phyloP scores from a whole-genome alignment of 768 basidiomycete species.

The Gelatoporia subvermispora region DNA sequence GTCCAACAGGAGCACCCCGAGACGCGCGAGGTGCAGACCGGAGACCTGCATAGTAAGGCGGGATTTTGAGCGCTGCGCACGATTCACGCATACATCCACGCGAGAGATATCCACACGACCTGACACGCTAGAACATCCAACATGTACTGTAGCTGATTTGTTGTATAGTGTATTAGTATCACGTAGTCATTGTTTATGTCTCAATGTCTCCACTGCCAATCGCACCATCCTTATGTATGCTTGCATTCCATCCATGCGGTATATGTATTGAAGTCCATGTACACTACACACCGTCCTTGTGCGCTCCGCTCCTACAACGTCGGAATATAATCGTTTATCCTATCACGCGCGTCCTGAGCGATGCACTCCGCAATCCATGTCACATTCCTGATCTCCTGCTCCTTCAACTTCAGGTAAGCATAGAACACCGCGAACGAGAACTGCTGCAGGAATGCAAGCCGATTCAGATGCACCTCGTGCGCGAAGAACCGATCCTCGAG shows the following conservation, averaged over 20 bases:
- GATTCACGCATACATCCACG: background rate
- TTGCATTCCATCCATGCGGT: constrained; percentile 1
- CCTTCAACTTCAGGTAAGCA: constrained; percentile 87
- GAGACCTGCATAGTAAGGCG: constrained; percentile 10
- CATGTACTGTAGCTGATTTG: no score
- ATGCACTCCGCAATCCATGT: constrained; percentile 98
- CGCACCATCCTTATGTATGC: no score
- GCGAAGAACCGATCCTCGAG: constrained; percentile 95
- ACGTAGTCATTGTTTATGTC: no score
- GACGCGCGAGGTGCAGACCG: constrained; percentile 10
- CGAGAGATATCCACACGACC: no score
- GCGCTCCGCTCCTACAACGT: constrained; percentile 80
- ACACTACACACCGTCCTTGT: no score
- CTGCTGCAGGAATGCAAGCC: constrained; percentile 91
- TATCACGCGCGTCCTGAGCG: constrained; percentile 91
- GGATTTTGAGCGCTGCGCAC: background rate
- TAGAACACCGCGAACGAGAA: constrained; percentile 95
- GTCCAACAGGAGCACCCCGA: constrained; percentile 14
- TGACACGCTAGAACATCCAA: no score
- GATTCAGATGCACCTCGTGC: constrained; percentile 91
- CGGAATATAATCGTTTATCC: constrained; percentile 93
- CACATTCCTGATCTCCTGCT: constrained; percentile 84
- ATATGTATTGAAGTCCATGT: constrained; percentile 4
- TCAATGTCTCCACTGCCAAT: no score
- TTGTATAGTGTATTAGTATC: no score